phyloP scores from a whole-genome alignment of 164 flowering plant species.

The Sedum album region DNA sequence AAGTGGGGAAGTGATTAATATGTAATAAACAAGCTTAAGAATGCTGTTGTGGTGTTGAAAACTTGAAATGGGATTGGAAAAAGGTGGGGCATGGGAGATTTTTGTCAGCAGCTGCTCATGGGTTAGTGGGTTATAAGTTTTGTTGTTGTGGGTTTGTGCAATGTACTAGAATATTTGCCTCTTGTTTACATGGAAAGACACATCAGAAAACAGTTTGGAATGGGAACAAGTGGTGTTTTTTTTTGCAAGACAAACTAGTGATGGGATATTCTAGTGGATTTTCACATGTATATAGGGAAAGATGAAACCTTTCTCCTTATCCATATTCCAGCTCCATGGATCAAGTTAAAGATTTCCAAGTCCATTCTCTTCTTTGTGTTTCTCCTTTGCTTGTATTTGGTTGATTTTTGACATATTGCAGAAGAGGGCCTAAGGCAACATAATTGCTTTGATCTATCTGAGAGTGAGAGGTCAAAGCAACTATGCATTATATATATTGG shows the following conservation, averaged over 20 bases:
- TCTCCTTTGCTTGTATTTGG: conserved; percentile 82
- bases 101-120: background rate
- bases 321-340: background rate
- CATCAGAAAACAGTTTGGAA: background rate
- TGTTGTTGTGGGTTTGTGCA: conserved; percentile 4
- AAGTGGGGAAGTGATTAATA: background rate
- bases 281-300: background rate
- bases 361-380: conserved; percentile 91
- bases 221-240: conserved; percentile 2
- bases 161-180: background rate
- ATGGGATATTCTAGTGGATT: background rate
- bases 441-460: no score
- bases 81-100: background rate
- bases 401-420: no score
- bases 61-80: background rate
- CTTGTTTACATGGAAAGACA: background rate
- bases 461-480: no score
- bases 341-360: conserved; percentile 82
- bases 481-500: no score
- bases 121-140: background rate
- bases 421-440: no score
- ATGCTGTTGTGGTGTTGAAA: background rate
- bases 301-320: background rate
- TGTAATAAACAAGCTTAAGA: background rate
- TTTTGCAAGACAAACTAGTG: background rate